Conservation (phyloP, 768 basidiomycete species). For the Boletus rufocinnamomeus region DNA sequence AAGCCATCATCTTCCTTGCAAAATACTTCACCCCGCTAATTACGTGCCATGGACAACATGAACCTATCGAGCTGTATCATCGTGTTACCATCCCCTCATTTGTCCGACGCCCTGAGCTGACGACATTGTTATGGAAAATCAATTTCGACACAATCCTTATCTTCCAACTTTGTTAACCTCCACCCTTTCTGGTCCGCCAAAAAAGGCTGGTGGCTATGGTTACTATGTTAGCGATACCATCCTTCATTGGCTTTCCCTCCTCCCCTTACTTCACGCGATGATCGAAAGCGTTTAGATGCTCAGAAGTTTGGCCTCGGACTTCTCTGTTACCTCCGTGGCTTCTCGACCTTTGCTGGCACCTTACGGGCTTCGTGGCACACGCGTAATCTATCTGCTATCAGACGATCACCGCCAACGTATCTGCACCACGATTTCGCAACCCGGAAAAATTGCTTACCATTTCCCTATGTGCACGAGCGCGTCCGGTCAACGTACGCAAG, state of each 20-base stretch:
- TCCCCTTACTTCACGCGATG: slow-evolving; percentile 24
- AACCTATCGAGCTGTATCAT: neutral
- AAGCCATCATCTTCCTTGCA: neutral
- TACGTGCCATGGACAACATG: slow-evolving; percentile 9
- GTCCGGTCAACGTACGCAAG: slow-evolving; percentile 22
- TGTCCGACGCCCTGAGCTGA: slow-evolving; percentile 5
- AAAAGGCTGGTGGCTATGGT: slow-evolving; percentile 16
- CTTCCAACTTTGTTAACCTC: slow-evolving; percentile 14
- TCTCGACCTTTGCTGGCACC: slow-evolving; percentile 26
- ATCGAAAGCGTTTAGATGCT: slow-evolving; percentile 31
- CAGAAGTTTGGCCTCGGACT: slow-evolving; percentile 38
- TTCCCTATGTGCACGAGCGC: slow-evolving; percentile 20
- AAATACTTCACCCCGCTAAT: neutral
- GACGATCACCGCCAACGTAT: slow-evolving; percentile 26
- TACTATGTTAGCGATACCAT: slow-evolving; percentile 20
- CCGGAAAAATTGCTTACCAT: slow-evolving; percentile 13
- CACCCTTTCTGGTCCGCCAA: slow-evolving; percentile 22
- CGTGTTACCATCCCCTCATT: slow-evolving; percentile 5
- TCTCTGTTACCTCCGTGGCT: slow-evolving; percentile 37
- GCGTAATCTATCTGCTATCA: slow-evolving; percentile 20
- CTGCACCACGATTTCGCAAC: slow-evolving; percentile 12
- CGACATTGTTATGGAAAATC: slow-evolving; percentile 17
- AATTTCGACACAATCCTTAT: slow-evolving; percentile 22
- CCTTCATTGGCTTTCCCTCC: slow-evolving; percentile 10
- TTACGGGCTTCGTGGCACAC: slow-evolving; percentile 34